Evolutionary conservation across 1,284 basidiomycete species (phyloP).

Genomic region (Schizophyllum amplum): DNA sequence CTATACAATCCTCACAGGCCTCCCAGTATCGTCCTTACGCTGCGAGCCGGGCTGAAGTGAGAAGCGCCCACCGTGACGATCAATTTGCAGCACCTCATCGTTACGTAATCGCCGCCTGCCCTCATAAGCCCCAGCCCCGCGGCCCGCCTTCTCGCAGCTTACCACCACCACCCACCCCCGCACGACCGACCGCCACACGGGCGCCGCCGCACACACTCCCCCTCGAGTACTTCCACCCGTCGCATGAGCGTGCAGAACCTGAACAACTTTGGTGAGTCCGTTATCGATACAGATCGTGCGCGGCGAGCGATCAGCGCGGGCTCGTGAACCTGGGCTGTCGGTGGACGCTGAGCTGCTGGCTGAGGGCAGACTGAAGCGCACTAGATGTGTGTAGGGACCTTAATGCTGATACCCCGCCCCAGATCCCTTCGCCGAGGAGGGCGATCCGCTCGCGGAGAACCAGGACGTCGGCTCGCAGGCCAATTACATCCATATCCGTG

Average conservation of each 20-base stretch:
- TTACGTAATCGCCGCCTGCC: not conserved
- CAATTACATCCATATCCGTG: conserved; percentile 92
- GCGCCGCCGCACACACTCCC: not conserved
- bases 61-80: not conserved
- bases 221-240: conserved; percentile 30
- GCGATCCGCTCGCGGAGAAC: conserved; percentile 66
- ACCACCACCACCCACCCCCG: conserved; percentile 26
- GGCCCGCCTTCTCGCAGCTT: conserved; percentile 17
- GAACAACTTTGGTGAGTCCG: conserved; percentile 61
- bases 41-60: too few species aligned
- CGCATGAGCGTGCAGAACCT: conserved; percentile 92
- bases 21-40: not conserved
- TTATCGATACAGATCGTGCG: not conserved
- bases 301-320: too few species aligned
- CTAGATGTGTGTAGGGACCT: too few species aligned
- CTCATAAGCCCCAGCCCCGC: not conserved
- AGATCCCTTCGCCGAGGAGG: conserved; percentile 95
- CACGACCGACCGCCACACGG: conserved; percentile 31
- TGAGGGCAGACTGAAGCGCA: too few species aligned
- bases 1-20: not conserved
- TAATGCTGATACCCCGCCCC: conserved; percentile 11
- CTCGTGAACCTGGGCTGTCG: too few species aligned
- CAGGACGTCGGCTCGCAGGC: conserved; percentile 77
- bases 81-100: not conserved
- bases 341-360: conserved; percentile 9